A percentile compares a stretch with the other conserved stretches of the same genome.
These are phyloP conservation scores for Alnus rubra DNA, from an alignment of 306 rosid genomes.

Conservation along the genomic window DNA sequence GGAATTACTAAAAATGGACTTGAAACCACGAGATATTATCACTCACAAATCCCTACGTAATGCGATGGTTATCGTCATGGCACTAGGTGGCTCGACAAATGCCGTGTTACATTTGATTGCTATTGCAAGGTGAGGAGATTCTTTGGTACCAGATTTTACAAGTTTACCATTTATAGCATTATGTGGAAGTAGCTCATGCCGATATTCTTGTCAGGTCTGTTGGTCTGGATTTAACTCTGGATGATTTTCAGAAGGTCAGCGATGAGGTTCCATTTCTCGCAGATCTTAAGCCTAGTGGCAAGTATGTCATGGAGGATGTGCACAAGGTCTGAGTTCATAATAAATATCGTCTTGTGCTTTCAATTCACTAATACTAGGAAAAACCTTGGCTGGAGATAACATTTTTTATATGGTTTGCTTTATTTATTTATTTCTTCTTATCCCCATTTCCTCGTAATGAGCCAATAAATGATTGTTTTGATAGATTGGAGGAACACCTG, in stretches of 20 bases:
- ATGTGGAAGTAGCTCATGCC: conserved; percentile 35
- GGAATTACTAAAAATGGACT: conserved; percentile 79
- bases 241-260: conserved; percentile 97
- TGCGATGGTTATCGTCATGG: conserved; percentile 96
- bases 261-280: conserved; percentile 89
- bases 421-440: conserved; percentile 5
- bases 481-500: conserved; percentile 97
- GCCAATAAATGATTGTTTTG: conserved; percentile 14
- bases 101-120: conserved; percentile 98
- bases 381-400: not conserved
- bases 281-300: conserved; percentile 98
- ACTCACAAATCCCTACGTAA: conserved; percentile 74
- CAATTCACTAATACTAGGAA: conserved; percentile 9
- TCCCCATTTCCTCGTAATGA: conserved; percentile 13
- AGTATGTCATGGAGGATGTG: conserved; percentile 95
- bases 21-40: conserved; percentile 94
- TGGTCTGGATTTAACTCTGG: conserved; percentile 79
- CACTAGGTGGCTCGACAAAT: conserved; percentile 97
- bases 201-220: conserved; percentile 75
- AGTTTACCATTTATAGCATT: conserved; percentile 6
- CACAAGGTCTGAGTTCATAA: conserved; percentile 67
- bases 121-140: conserved; percentile 78
- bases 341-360: conserved; percentile 10
- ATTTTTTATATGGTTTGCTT: not conserved
- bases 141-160: conserved; percentile 24